phyloP scores from a whole-genome alignment of 768 basidiomycete species.

The Russula ochroleuca region DNA sequence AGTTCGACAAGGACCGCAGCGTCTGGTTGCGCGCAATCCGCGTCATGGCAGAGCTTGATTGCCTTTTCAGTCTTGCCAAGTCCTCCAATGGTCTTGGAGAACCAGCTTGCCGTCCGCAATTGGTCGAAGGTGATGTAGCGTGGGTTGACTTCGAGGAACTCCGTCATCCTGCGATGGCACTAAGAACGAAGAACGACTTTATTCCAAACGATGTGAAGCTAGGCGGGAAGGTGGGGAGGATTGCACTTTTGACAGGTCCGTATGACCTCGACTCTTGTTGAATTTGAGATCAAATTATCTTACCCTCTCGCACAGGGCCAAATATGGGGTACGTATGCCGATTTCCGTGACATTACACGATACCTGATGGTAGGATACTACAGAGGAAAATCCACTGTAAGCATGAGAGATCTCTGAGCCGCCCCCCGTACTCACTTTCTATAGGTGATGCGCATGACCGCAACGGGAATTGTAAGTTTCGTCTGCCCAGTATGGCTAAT shows the following conservation, averaged over 20 bases:
- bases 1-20: constrained; percentile 77
- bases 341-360: background rate
- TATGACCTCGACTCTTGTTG: constrained; percentile 8
- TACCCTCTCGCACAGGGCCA: constrained; percentile 47
- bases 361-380: background rate
- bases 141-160: constrained; percentile 85
- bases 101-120: constrained; percentile 87
- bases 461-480: constrained; percentile 71
- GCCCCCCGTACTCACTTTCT: background rate
- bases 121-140: constrained; percentile 75
- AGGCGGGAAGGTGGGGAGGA: constrained; percentile 68
- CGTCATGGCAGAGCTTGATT: constrained; percentile 93
- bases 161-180: constrained; percentile 80
- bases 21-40: constrained; percentile 82
- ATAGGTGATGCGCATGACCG: constrained; percentile 92
- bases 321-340: constrained; percentile 75
- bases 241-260: constrained; percentile 82
- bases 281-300: constrained; percentile 1
- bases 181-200: constrained; percentile 65
- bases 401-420: constrained; percentile 12
- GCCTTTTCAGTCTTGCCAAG: constrained; percentile 87
- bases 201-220: constrained; percentile 92
- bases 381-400: constrained; percentile 75
- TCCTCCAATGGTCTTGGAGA: constrained; percentile 86
- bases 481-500: background rate